Evolutionary conservation across 208 protist species (phyloP).

Genomic region (Crithidia acanthocephali): DNA sequence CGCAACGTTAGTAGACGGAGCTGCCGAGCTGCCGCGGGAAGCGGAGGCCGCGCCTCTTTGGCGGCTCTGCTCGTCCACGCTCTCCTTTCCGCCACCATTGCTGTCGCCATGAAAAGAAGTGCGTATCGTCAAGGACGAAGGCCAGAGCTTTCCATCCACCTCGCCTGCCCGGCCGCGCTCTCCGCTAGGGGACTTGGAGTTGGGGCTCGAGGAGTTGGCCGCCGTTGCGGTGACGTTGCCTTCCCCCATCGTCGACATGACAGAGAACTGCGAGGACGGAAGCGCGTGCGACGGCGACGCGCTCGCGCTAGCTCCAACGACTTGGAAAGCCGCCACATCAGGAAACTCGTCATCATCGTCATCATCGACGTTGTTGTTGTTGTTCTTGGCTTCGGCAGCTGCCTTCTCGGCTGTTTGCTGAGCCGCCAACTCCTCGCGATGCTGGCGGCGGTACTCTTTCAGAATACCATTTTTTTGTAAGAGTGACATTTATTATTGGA

Average conservation of each 20-base stretch:
- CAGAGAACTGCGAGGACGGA: slow-evolving; percentile 7
- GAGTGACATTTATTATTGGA: slow-evolving; percentile 23
- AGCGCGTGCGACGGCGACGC: not conserved
- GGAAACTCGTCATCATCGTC: slow-evolving; percentile 31
- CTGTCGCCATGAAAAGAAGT: not conserved
- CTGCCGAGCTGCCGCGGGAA: not conserved
- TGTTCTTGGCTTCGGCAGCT: not conserved
- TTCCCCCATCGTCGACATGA: slow-evolving; percentile 4
- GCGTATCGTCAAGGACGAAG: not conserved
- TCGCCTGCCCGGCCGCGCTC: not conserved
- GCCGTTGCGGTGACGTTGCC: not conserved
- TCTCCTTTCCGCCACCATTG: not conserved
- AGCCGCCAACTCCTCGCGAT: slow-evolving; percentile 17
- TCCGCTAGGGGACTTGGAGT: not conserved
- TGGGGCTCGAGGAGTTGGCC: not conserved
- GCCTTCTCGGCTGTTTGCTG: not conserved
- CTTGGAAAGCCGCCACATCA: slow-evolving; percentile 19
- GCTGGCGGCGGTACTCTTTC: slow-evolving; percentile 43
- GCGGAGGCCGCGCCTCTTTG: not conserved
- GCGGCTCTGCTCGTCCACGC: not conserved
- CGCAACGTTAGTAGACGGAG: not conserved
- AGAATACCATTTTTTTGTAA: slow-evolving; percentile 50
- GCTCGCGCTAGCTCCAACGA: not conserved
- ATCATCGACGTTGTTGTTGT: not conserved
- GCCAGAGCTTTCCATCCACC: slow-evolving; percentile 4